phyloP scores from a whole-genome alignment of 2,329 filamentous ascomycete species.

The Hypoxylon rubiginosum region DNA sequence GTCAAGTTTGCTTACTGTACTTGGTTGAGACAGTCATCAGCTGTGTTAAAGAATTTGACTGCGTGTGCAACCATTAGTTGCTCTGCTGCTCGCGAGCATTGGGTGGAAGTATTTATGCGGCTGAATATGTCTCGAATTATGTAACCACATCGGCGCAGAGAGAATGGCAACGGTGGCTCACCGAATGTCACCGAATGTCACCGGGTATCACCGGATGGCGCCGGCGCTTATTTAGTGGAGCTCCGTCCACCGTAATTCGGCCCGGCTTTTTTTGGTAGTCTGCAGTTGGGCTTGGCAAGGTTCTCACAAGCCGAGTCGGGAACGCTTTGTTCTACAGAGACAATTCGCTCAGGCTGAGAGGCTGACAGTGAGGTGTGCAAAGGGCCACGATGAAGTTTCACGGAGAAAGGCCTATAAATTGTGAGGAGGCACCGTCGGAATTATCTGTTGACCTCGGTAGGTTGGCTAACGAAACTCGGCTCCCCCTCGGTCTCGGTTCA shows the following conservation, averaged over 20 bases:
- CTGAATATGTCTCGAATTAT: conserved; percentile 13
- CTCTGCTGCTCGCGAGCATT: neutral
- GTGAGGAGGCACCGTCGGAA: neutral
- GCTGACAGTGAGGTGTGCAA: conserved; percentile 1
- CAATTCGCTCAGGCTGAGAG: neutral
- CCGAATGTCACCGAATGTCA: neutral
- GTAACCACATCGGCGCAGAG: neutral
- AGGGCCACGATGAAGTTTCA: no score
- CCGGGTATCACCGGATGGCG: conserved; percentile 13
- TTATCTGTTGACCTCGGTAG: neutral
- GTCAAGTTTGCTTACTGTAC: no score
- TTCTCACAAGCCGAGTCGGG: neutral
- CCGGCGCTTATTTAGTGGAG: conserved; percentile 35
- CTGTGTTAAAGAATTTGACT: neutral
- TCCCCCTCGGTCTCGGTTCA: conserved; percentile 5
- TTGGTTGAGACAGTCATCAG: neutral
- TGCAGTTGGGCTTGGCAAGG: conserved; percentile 4
- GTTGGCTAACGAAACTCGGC: conserved; percentile 4
- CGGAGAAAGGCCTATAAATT: neutral
- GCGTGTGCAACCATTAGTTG: neutral
- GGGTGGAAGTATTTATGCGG: neutral
- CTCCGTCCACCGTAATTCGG: conserved; percentile 24
- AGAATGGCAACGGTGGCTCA: neutral
- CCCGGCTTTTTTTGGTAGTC: conserved; percentile 13
- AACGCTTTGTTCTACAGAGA: neutral